Conservation (phyloP, 306 rosid genomes). For the Lathyrus sativus region DNA sequence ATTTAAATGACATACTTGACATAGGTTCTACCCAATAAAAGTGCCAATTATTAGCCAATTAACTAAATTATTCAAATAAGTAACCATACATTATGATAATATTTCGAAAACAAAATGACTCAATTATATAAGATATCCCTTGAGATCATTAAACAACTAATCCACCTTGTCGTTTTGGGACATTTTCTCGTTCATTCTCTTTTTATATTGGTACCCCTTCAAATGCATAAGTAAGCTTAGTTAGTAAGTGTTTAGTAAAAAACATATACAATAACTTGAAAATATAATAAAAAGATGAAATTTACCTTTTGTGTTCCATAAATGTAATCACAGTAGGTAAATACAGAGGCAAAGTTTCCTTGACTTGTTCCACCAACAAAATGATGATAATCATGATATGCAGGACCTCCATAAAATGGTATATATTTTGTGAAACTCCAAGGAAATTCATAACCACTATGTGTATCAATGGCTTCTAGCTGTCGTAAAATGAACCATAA, state of each 20-base stretch:
- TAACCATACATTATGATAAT: neutral
- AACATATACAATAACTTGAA: neutral
- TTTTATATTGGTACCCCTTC: constrained; percentile 37
- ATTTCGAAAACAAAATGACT: neutral
- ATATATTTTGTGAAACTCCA: constrained; percentile 76
- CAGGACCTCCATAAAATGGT: constrained; percentile 82
- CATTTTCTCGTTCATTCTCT: neutral
- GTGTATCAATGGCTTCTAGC: constrained; percentile 82
- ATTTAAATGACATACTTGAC: too few relatives aligned
- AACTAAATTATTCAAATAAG: neutral
- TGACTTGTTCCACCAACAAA: constrained; percentile 74
- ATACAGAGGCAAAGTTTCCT: constrained; percentile 80
- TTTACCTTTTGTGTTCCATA: constrained; percentile 80
- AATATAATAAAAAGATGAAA: neutral
- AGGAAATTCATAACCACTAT: constrained; percentile 82
- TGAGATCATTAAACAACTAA: neutral
- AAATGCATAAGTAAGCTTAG: neutral
- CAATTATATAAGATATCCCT: neutral
- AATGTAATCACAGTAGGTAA: constrained; percentile 79
- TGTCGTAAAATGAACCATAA: constrained; percentile 78
- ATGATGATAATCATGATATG: constrained; percentile 81
- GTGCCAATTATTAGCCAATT: neutral
- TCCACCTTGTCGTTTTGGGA: constrained; percentile 27
- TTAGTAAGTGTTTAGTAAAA: neutral
- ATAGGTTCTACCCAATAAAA: neutral